Percentiles rank a stretch among this genome's conserved stretches.
Evolutionary conservation across 2,329 filamentous ascomycete species (phyloP).

Genomic region (Pestalotiopsis sp.): DNA sequence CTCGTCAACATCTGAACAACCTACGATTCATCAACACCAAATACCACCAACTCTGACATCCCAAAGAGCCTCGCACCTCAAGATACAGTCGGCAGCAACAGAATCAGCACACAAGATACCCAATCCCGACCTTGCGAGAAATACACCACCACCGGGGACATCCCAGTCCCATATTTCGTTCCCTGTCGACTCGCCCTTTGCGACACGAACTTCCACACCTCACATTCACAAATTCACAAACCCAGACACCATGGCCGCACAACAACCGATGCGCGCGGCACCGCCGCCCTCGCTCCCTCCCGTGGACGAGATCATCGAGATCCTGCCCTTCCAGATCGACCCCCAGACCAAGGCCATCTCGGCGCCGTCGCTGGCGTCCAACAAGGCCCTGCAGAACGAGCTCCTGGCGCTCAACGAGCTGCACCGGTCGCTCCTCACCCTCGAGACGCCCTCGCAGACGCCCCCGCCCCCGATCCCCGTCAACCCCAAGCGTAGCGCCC

Average conservation of each 20-base stretch:
- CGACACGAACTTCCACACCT: neutral
- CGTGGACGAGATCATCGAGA: constrained; percentile 62
- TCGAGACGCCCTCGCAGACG: constrained; percentile 62
- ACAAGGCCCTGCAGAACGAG: constrained; percentile 58
- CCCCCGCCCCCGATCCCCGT: constrained; percentile 88
- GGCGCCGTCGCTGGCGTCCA: constrained; percentile 40
- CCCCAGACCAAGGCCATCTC: constrained; percentile 76
- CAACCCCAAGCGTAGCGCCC: constrained; percentile 86
- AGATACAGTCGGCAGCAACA: too few species aligned
- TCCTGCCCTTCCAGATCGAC: constrained; percentile 80
- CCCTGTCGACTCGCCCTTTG: neutral
- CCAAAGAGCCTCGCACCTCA: too few species aligned
- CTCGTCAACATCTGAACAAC: too few species aligned
- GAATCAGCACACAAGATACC: too few species aligned
- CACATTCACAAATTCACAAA: neutral
- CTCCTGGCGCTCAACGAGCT: constrained; percentile 76
- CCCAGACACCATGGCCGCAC: neutral
- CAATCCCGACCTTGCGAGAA: too few species aligned
- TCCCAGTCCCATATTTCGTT: neutral
- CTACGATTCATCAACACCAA: too few species aligned
- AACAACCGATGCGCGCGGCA: neutral
- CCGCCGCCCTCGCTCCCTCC: neutral
- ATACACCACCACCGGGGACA: neutral
- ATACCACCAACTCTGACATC: too few species aligned
- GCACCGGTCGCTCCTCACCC: constrained; percentile 70